These are phyloP conservation scores for Protomyces inouyei DNA, from an alignment of 1,139 yeast genomes.

Conservation along the genomic window DNA sequence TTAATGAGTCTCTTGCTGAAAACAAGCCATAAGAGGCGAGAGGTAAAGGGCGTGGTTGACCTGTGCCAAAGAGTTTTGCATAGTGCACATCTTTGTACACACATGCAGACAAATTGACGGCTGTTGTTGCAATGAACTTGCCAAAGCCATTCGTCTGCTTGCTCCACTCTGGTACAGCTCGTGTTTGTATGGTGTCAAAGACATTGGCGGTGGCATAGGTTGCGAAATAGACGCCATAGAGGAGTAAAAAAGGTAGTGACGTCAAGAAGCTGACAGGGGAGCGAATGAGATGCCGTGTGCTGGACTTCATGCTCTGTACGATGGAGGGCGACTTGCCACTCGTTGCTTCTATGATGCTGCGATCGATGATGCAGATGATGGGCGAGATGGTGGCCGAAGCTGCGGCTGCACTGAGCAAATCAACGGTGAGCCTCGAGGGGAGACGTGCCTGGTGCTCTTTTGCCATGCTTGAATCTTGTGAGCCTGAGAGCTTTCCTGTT, in stretches of 20 bases:
- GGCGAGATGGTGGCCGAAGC: constrained; percentile 26
- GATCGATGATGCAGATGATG: constrained; percentile 24
- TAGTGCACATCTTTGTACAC: constrained; percentile 24
- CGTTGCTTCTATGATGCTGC: constrained; percentile 27
- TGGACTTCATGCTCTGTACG: background rate
- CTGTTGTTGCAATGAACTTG: constrained; percentile 22
- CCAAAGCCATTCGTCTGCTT: constrained; percentile 22
- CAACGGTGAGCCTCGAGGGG: constrained; percentile 16
- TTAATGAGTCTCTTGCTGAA: constrained; percentile 28
- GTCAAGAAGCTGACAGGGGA: constrained; percentile 5
- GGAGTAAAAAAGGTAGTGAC: constrained; percentile 18
- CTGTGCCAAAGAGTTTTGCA: constrained; percentile 26
- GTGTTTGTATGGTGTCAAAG: constrained; percentile 13
- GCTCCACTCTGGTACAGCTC: constrained; percentile 2
- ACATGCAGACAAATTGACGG: constrained; percentile 18
- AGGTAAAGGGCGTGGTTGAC: constrained; percentile 23
- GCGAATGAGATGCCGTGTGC: background rate
- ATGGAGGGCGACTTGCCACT: constrained; percentile 22
- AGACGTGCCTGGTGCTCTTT: background rate
- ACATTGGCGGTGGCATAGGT: constrained; percentile 26
- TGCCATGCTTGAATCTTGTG: background rate
- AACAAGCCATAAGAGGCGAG: constrained; percentile 12
- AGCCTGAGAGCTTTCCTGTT: background rate
- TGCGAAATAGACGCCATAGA: constrained; percentile 20
- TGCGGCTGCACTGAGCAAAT: constrained; percentile 23